phyloP scores from a whole-genome alignment of 345 rosid genomes.

The sweet orange (Citrus sinensis) region DVS_A1.0 CM039169.1:227001-227500 shows the following conservation, averaged over 20 bases:
- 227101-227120: not conserved
- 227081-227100: constrained; percentile 35
- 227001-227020: constrained; percentile 56
- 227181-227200: not conserved
- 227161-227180: not conserved
- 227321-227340: not conserved
- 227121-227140: not conserved
- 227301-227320: not conserved
- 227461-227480: not conserved
- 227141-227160: not conserved
- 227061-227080: constrained; percentile 48
- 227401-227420: not conserved
- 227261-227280: not conserved
- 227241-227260: not conserved
- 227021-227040: constrained; percentile 47
- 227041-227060: constrained; percentile 66
- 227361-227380: not conserved
- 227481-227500: not conserved
- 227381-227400: not conserved
- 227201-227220: not conserved
- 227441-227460: not conserved
- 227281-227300: not conserved
- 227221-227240: not conserved
- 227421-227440: not conserved
- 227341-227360: not conserved